Base-by-base conservation (phyloP, 1,284 basidiomycete genomes). In the Microbotryum violaceum region DNA sequence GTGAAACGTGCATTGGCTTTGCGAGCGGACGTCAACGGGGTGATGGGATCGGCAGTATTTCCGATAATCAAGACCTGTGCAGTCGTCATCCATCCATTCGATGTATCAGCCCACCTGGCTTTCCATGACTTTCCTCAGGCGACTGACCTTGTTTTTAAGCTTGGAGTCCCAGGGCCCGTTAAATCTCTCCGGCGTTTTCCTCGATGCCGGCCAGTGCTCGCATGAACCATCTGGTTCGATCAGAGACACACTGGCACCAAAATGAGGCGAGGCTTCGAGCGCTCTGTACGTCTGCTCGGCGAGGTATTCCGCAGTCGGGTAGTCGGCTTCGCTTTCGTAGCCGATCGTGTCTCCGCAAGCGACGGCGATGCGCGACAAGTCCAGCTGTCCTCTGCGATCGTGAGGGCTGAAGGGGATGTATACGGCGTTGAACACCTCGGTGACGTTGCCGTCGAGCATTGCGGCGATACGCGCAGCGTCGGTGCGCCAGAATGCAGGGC, bases 371-470 rank as follows among this genome's bases (percentile, higher is more conserved):
- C 68, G 56, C 31, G 58, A 60, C 18, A 68, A 42, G 33, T 68
- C 66, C 23, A 51, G 56, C 52, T 65, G 57, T 7, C 8, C 44
- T 2, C 45, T 42, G 21, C 54, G 54, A 20, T 29, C 31, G 31
- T 16, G 55, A 31, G 44, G 25, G 14, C 14, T 8, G 25, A 31
- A 47, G 54, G 29, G 49, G 44, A 58, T 12, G 49, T 46, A 37
- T 33, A 58, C 21, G 21, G 42, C 27, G 48, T 58, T 51, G 57
- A 45, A 58, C 33, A 75, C 57, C 9, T 53, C 47, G 0, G 71
- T 67, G 12, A 58, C 70, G 54, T 75, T 64, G 14, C 74, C 74
- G 3, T 56, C 42, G 57, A 75, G 71, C 6, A 73, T 74, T 29
- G 68, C 57, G 2, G 66, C 63, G 25, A 75, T 46, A 1, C 49